A percentile compares a stretch with the other conserved stretches of the same genome.
phyloP scores from a whole-genome alignment of 495 filamentous ascomycete genomes.

The Schizothecium vesticola region DNA sequence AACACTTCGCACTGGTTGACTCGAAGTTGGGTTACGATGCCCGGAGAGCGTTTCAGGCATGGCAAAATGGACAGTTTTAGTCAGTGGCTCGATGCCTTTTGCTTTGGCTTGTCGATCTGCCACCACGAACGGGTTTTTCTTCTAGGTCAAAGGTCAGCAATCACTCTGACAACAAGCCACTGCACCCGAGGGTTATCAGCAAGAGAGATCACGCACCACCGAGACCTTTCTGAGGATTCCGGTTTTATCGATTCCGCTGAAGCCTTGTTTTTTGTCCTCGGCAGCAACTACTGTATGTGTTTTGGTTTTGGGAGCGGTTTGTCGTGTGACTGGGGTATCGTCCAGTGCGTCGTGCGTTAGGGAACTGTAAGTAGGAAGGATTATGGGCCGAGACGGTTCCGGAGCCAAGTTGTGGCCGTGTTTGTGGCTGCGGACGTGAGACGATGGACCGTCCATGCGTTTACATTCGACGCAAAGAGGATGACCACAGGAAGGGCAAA shows the following conservation, averaged over 20 bases:
- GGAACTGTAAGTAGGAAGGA: not conserved
- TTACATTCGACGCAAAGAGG: slow-evolving; percentile 29
- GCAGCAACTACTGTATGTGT: not conserved
- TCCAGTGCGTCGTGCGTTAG: not conserved
- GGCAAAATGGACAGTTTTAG: not conserved
- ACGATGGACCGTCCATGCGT: not conserved
- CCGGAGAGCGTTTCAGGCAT: not conserved
- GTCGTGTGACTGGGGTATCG: not conserved
- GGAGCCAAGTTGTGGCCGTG: not conserved
- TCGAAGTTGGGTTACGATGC: not conserved
- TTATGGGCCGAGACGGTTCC: not conserved
- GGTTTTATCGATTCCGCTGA: not conserved
- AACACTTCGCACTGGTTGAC: not conserved
- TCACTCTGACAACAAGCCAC: not conserved
- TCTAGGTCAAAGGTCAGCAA: not conserved
- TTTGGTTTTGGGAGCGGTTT: not conserved
- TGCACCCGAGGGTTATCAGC: not conserved
- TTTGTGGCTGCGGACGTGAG: not conserved
- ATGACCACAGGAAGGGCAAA: slow-evolving; percentile 38
- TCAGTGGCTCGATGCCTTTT: not conserved
- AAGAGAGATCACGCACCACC: not conserved
- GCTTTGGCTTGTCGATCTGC: not conserved
- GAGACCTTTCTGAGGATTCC: not conserved
- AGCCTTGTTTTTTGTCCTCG: not conserved
- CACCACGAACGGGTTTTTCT: not conserved